Conservation (phyloP, 768 basidiomycete species). For the Infundibulicybe gibba region DNA sequence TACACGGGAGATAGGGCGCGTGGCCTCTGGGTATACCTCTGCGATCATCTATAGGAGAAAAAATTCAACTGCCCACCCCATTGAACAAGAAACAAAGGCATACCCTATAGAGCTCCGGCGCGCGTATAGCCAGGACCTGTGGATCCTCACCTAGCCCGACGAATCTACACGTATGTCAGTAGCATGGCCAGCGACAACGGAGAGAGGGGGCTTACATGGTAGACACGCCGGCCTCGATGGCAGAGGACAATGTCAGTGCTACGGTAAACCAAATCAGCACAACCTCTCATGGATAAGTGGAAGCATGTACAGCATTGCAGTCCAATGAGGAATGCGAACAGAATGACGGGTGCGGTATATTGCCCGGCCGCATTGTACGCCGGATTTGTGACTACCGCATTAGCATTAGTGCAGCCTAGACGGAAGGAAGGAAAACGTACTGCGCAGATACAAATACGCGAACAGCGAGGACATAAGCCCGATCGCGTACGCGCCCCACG, state of each 20-base stretch:
- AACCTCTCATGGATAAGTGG: not conserved
- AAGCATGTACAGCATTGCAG: constrained; percentile 57
- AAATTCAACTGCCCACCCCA: constrained; percentile 4
- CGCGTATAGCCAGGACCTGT: constrained; percentile 66
- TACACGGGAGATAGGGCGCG: constrained; percentile 48
- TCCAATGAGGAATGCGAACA: constrained; percentile 83
- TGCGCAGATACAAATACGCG: constrained; percentile 70
- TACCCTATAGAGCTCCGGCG: constrained; percentile 67
- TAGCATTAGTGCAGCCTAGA: not conserved
- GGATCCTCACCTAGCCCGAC: constrained; percentile 87
- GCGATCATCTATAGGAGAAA: constrained; percentile 51
- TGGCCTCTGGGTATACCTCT: constrained; percentile 65
- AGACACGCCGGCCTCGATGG: constrained; percentile 84
- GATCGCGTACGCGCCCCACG: constrained; percentile 77
- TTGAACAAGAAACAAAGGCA: constrained; percentile 11
- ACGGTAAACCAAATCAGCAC: not conserved
- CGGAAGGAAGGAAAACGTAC: constrained; percentile 36
- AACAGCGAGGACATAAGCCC: constrained; percentile 75
- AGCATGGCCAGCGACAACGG: not conserved
- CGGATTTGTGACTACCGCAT: constrained; percentile 67
- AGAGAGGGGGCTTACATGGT: constrained; percentile 55
- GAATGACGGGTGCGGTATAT: constrained; percentile 72
- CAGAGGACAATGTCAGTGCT: constrained; percentile 69
- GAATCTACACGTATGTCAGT: constrained; percentile 40
- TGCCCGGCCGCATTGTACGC: constrained; percentile 71